Base-by-base conservation (phyloP, 1,284 basidiomycete genomes). In the Athelia sp. region DNA sequence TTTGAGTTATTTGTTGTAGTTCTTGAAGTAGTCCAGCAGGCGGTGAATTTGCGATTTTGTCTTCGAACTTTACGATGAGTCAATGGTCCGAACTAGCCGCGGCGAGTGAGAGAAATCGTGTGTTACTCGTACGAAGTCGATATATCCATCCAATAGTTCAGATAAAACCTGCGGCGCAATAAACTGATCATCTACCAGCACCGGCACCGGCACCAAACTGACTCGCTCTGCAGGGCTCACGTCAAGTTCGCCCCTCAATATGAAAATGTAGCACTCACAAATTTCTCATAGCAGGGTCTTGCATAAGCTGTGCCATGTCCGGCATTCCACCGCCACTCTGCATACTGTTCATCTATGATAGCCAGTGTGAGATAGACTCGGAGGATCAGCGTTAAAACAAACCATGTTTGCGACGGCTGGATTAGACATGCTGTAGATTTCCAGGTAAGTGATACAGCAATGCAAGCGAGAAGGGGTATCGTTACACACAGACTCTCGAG, bases 401-500 rank as follows among this genome's bases (percentile, higher is more conserved):
- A 18, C 87, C 88, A 95, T 92, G 59, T 83, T 81, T 17, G 85
- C 76, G 43, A 96, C 73, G 18, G 79, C 65, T 14, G 93, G 93
- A 64, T 95, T 94, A 52, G 80, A 75, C 93, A 98, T 94, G 36
- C 36, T 40, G 19, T 8, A 8, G 9, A n/a, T 9, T 8, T 17
- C 6, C 36, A 40, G 15, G 19, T 29, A 13, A 40, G 19, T n/a
- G n/a, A n/a, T n/a, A n/a, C n/a, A 40, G 4, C 9, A 6, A 21
- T 40, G 19, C 8, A n/a, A 40, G n/a, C 8, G n/a, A 21, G 36
- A 40, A 40, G 6, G 19, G n/a, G n/a, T 40, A 40, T n/a, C 6
- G 6, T 17, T n/a, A n/a, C 36, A 9, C 36, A 40, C 36, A 98
- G 66, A 50, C 74, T 74, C 46, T 92, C 90, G 46, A 99, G 62